Base-by-base conservation (phyloP, 257 asterid species). In the Fraxinus americana region DNA sequence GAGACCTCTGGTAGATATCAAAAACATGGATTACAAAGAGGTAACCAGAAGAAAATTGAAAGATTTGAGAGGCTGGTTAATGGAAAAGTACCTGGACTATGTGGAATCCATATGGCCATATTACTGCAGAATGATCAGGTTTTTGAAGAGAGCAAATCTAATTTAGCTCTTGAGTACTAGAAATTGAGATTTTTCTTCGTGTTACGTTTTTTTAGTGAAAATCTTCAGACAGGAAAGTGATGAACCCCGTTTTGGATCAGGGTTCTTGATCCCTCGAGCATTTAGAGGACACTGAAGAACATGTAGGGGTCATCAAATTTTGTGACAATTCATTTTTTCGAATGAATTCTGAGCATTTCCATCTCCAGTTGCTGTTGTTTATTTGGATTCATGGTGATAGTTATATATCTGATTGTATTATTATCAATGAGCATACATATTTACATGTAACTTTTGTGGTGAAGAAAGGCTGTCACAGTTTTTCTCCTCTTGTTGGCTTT, bases 21-120 rank as follows among this genome's bases (percentile, higher is more conserved):
- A 74, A 74, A 82, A 83, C 67, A 70, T 81, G 86, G 85, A 87
- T 81, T 88, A 84, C 86, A 87, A 77, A 35, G 89, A 81, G 75
- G 79, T 69, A 65, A 70, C 79, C 0, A 75, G 75, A 83, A 83
- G 81, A 61, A 88, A 52, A 83, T n/a, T 83, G 85, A 83, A 85
- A 88, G 89, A 78, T 77, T 48, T 92, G 70, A 83, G 76, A 75
- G 82, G 68, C 50, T 78, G 86, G 89, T 78, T 86, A 57, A 67
- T 75, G 80, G 98, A 91, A 81, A 90, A 84, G 70, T 86, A 86
- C 82, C 77, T 94, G 81, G 99, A 94, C 83, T 85, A 76, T 75
- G 50, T 88, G 14, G 97, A 88, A 81, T 86, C 85, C 5, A 80
- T 91, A 73, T 91, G 99, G 99, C 99, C 99, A 4, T 86, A 65